A percentile compares a stretch with the other conserved stretches of the same genome.
Conservation (phyloP, 345 rosid species). For the Eucalyptus leucophloia region DNA sequence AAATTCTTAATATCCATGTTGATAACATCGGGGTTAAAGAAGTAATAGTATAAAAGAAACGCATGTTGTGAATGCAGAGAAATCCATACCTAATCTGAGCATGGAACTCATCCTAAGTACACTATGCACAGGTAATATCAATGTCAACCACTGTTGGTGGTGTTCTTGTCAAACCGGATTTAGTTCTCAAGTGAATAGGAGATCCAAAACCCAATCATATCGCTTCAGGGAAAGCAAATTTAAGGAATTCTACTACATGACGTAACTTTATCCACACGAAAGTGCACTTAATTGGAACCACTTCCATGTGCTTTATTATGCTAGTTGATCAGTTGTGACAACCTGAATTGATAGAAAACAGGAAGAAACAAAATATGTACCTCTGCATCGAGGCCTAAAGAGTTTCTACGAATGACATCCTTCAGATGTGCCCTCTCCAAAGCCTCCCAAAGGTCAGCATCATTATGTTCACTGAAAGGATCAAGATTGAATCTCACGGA, state of each 20-base stretch:
- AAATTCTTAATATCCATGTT: not conserved
- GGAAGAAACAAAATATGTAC: constrained; percentile 14
- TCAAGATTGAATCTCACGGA: constrained; percentile 95
- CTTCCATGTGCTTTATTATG: not conserved
- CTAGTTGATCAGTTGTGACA: not conserved
- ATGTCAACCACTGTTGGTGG: not conserved
- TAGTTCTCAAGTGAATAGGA: not conserved
- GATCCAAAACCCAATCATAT: not conserved
- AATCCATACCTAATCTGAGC: not conserved
- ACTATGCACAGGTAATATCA: not conserved
- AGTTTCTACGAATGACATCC: constrained; percentile 77
- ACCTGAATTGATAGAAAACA: not conserved
- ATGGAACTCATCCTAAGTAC: not conserved
- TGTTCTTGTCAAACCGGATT: not conserved
- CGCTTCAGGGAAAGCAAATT: not conserved
- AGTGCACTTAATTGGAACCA: not conserved
- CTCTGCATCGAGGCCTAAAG: constrained; percentile 88
- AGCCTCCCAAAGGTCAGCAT: constrained; percentile 98
- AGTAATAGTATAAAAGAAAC: not conserved
- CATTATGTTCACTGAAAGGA: constrained; percentile 94
- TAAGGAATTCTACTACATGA: not conserved
- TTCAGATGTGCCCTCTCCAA: constrained; percentile 94
- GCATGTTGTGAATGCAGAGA: not conserved
- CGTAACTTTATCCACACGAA: not conserved
- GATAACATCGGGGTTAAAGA: not conserved